Evolutionary conservation across 352 stramenopile genomes (phyloP).

Genomic region (Aphanomyces cochlioides): DNA sequence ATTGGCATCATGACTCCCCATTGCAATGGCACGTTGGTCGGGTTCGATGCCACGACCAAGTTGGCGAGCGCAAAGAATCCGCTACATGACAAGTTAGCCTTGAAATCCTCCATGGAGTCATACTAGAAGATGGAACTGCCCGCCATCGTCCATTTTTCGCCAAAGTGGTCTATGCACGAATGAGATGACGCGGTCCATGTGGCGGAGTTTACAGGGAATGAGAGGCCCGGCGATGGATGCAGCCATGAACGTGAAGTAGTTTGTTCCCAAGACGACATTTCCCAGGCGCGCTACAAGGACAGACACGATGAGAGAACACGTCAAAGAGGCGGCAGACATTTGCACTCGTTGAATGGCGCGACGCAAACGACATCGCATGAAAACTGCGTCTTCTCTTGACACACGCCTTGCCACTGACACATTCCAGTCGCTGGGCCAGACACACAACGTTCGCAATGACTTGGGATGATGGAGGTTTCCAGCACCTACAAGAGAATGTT

Average conservation of each 20-base stretch:
- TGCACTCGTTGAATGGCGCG: slow-evolving; percentile 25
- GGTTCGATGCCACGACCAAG: slow-evolving; percentile 15
- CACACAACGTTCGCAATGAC: background rate
- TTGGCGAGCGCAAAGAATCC: slow-evolving; percentile 19
- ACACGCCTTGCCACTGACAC: slow-evolving; percentile 5
- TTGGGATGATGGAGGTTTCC: slow-evolving; percentile 17
- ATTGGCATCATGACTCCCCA: slow-evolving; percentile 16
- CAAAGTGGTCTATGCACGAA: background rate
- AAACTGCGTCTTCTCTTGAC: slow-evolving; percentile 21
- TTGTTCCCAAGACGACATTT: slow-evolving; percentile 11
- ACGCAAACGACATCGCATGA: slow-evolving; percentile 16
- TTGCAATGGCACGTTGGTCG: slow-evolving; percentile 8
- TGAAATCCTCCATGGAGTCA: background rate
- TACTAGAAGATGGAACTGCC: slow-evolving; percentile 21
- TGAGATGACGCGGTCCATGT: no score
- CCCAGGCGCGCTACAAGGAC: slow-evolving; percentile 3
- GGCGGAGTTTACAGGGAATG: slow-evolving; percentile 3
- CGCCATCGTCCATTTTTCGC: slow-evolving; percentile 25
- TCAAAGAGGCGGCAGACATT: slow-evolving; percentile 3
- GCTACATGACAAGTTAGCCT: background rate
- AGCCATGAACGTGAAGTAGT: slow-evolving; percentile 10
- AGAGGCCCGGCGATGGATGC: slow-evolving; percentile 16
- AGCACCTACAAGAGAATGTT: background rate
- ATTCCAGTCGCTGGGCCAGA: background rate
- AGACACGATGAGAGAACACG: background rate